Conservation (phyloP, 1,284 basidiomycete genomes). For the Fomitopsis schrenkii region DNA sequence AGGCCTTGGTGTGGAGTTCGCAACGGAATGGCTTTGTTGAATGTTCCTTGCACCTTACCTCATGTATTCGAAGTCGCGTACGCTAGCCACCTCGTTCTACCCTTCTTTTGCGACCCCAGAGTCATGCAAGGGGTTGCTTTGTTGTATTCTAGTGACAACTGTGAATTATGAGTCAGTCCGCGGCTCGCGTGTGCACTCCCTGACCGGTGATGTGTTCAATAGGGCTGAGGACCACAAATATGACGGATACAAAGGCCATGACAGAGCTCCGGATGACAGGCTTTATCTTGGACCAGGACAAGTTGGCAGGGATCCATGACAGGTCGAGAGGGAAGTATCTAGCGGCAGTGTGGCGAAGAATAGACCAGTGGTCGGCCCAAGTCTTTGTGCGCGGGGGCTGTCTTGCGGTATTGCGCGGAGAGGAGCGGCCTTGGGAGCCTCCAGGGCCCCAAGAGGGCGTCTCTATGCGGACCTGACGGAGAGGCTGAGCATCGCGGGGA, state of each 20-base stretch:
- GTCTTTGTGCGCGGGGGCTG: neutral
- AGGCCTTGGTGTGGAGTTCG: no score
- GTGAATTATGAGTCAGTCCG: no score
- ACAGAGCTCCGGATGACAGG: constrained; percentile 62
- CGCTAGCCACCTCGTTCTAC: no score
- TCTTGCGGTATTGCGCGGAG: neutral
- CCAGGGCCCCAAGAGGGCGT: constrained; percentile 2
- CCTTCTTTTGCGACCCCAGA: no score
- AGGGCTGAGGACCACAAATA: constrained; percentile 60
- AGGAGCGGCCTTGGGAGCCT: neutral
- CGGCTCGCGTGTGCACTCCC: constrained; percentile 19
- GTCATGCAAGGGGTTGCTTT: no score
- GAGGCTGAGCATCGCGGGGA: neutral
- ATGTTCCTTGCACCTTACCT: no score
- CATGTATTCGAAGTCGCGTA: no score
- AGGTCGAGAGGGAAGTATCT: constrained; percentile 24
- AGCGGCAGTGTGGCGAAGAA: neutral
- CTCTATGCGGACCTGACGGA: constrained; percentile 18
- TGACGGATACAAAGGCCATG: constrained; percentile 57
- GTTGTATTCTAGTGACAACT: no score
- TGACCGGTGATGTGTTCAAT: constrained; percentile 55
- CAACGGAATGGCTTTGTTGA: no score
- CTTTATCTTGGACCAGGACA: constrained; percentile 57
- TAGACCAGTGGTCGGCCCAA: neutral
- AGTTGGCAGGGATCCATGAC: constrained; percentile 56